Percentiles rank a stretch among this genome's conserved stretches.
phyloP scores from a whole-genome alignment of 208 protist genomes.

The Leishmania arabica region DNA sequence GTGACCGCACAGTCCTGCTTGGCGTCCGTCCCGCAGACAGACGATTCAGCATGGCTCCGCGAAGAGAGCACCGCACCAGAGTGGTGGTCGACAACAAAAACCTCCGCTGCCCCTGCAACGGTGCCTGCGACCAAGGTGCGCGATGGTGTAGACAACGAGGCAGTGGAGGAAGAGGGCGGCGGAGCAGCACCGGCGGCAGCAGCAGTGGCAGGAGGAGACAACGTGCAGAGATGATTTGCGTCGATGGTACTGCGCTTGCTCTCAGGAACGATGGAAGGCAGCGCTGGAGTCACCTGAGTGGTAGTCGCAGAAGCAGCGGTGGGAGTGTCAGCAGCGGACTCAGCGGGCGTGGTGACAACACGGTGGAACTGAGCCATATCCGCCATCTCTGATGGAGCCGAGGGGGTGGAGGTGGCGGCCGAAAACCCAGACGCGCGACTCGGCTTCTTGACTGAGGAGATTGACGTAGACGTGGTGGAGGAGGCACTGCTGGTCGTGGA shows the following conservation, averaged over 20 bases:
- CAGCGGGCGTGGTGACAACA: background rate
- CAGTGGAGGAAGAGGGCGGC: background rate
- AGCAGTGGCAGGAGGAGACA: background rate
- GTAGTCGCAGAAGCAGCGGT: background rate
- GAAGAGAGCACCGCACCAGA: background rate
- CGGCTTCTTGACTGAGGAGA: conserved; percentile 3
- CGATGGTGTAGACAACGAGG: background rate
- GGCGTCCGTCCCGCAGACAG: background rate
- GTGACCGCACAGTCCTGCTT: background rate
- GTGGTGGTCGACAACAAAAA: background rate
- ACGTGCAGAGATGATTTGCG: background rate
- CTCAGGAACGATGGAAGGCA: conserved; percentile 12
- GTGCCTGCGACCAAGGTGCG: background rate
- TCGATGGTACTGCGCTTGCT: background rate
- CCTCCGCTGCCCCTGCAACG: background rate
- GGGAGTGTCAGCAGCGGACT: background rate
- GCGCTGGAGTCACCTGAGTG: background rate
- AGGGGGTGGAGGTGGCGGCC: background rate
- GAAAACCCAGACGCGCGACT: background rate
- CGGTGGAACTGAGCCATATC: background rate
- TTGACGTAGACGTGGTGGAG: background rate
- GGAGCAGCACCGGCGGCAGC: background rate
- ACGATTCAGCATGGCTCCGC: background rate
- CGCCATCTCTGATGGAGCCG: conserved; percentile 13
- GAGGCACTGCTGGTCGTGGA: conserved; percentile 13